Evolutionary conservation across 768 basidiomycete genomes (phyloP), one percentile per base, ranked within the genome.

Genomic region (Lactifluus subvellereus): DNA sequence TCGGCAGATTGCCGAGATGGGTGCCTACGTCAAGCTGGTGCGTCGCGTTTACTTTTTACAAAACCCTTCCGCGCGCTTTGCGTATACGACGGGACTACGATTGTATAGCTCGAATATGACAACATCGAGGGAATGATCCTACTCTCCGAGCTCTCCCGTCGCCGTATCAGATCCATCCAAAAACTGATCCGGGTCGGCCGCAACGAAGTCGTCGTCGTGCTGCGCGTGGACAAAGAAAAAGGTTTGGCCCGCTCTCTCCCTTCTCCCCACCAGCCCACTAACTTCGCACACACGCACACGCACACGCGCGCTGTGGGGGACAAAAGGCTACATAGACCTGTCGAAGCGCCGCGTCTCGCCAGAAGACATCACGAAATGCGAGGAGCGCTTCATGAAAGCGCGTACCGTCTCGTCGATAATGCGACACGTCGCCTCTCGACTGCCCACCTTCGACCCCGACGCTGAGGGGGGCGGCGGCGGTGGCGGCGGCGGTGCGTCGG

Each of bases 91-190:
- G 20, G 18, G 45, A 47, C 20, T 47, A 43, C 16, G 8, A 8
- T 47, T n/a, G 4, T 47, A 47, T 71, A 97, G 95, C 88, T 98
- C 69, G 96, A 98, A 76, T 98, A 99, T 72, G 96, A 99, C 75
- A 95, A 95, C 73, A 97, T 95, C 57, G 97, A 99, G 74, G 97
- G 97, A 68, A 99, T 99, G 97, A 99, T 99, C 69, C 77, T 98
- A 13, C 86, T 99, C n/a, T 97, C 97, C 2, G 97, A 98, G 73
- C 87, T 99, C 2, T 98, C 95, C 5, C 79, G 97, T 70, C 82
- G 97, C 70, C 96, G 96, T 71, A 99, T 99, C 71, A 77, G 96
- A 68, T 95, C 92, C 7, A 97, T 99, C 35, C 96, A 98, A 75
- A 99, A 98, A 74, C 84, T 99, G 62, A 99, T 99, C 74, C 82